Evolutionary conservation across 1,284 basidiomycete genomes (phyloP).

Genomic region (Trichosporon inkin): DNA sequence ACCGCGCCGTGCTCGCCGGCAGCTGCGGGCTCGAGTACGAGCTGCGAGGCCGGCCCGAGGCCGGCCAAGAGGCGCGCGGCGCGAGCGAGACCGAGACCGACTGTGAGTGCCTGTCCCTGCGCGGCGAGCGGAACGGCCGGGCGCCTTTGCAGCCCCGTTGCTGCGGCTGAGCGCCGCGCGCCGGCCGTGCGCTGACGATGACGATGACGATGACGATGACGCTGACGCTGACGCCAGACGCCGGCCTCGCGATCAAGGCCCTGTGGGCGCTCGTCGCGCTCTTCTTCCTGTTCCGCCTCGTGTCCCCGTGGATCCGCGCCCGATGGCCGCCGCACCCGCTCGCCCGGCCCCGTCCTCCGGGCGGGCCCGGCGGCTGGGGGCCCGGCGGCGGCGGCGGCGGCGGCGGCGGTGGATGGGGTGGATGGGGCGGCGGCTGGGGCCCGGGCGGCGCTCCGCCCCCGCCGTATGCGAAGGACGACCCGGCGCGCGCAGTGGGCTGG

Average conservation of each 20-base stretch:
- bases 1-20: constrained; percentile 76
- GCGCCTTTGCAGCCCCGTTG: no score
- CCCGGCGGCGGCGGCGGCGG: constrained; percentile 31
- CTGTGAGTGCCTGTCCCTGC: background rate
- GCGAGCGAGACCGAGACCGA: background rate
- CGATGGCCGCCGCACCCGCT: background rate
- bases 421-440: constrained; percentile 53
- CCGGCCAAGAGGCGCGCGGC: background rate
- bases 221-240: constrained; percentile 1
- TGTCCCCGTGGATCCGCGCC: background rate
- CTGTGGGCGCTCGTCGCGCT: background rate
- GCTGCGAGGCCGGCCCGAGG: constrained; percentile 53
- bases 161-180: no score
- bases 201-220: no score
- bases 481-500: constrained; percentile 44
- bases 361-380: background rate
- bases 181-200: no score
- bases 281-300: constrained; percentile 1
- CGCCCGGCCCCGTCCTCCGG: background rate
- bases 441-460: constrained; percentile 60
- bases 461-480: constrained; percentile 62
- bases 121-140: no score
- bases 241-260: background rate
- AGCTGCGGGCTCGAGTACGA: constrained; percentile 78
- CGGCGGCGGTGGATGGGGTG: constrained; percentile 48